Base-by-base conservation (phyloP, 257 asterid species). In the Mitragyna speciosa region DNA sequence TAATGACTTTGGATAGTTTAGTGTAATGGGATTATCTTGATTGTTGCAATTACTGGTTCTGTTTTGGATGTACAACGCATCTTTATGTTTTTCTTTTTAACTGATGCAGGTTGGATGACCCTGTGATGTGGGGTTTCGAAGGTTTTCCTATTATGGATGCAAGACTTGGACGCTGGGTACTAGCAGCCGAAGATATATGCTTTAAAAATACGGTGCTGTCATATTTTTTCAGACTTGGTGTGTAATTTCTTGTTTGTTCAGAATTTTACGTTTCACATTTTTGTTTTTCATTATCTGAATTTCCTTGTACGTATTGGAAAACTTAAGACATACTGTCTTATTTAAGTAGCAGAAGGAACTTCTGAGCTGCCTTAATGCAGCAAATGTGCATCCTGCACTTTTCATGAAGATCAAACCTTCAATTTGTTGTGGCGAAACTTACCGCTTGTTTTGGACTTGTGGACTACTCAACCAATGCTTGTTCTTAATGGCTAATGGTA, bases 121-220 rank as follows among this genome's bases (percentile, higher is more conserved):
- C 99, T 47, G 83, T 90, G 19, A 87, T 96, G 97, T 92, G 99
- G 99, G 97, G 96, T 64, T 80, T 87, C 82, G 89, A 90, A 88
- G 97, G 86, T 72, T 96, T 96, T 75, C 99, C 98, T 2, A 76
- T 79, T n/a, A 80, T 88, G 17, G 94, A 94, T 87, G 82, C 92
- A 31, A 88, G 87, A 26, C 77, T 88, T 79, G 97, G 84, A 41
- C 90, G 99, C 83, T 96, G 99, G 99, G 98, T 94, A 51, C 89
- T 94, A 70, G 89, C 99, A 47, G 97, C 99, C 43, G 98, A 96
- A 86, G 99, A 96, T 79, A 94, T 96, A 71, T 96, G 98, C 92
- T 96, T 94, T 88, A 94, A 83, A 83, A 94, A 92, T 75, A 83
- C 86, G 71, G 83, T 89, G 78, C 83, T 88, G 72, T 94, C 99